Evolutionary conservation across 2,329 filamentous ascomycete species (phyloP), one percentile per base, ranked within the genome.

Genomic region (Aspergillus transmontanensis): DNA sequence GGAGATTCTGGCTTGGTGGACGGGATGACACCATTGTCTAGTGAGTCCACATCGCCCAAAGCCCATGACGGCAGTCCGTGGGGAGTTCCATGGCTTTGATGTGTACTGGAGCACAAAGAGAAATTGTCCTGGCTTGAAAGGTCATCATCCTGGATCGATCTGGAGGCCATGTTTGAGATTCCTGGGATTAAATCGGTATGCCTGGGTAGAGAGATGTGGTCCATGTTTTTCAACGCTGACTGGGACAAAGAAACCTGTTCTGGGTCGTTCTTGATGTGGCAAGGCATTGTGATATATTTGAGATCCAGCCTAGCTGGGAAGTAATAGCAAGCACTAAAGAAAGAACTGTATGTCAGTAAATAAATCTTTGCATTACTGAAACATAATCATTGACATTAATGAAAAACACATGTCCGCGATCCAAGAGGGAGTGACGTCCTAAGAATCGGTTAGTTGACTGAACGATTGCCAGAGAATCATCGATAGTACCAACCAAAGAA

Each of bases 71-170:
- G 76, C 62, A 79, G 69, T 48, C 77, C 77, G 67, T 74, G 73
- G 64, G 74, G 64, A 46, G 66, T 74, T 69, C 74, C 75, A 70
- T 71, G 71, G 72, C 66, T 68, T 69, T 71, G 74, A 63, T 71
- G 71, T 61, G 75, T 72, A 69, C 71, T 78, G 68, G 78, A 79
- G 72, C 75, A 78, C 65, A 79, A 74, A 64, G 78, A 78, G 66
- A 78, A 78, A 66, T 68, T 75, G 73, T 79, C 78, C 70, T 77
- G 76, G 71, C 74, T 77, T 60, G 76, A 76, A 65, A 79, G 71
- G 63, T 80, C 78, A 77, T 79, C 75, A 78, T 80, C 78, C 74
- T 78, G 77, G 72, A 73, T 60, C 66, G 71, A 70, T 71, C 74
- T 76, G 67, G 78, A 75, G 70, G 74, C 67, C 71, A 78, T 72